Percentiles rank a stretch among this genome's conserved stretches.
These are phyloP conservation scores for Syzygium aromaticum DNA, from an alignment of 345 rosid genomes.

Conservation along the genomic window DNA sequence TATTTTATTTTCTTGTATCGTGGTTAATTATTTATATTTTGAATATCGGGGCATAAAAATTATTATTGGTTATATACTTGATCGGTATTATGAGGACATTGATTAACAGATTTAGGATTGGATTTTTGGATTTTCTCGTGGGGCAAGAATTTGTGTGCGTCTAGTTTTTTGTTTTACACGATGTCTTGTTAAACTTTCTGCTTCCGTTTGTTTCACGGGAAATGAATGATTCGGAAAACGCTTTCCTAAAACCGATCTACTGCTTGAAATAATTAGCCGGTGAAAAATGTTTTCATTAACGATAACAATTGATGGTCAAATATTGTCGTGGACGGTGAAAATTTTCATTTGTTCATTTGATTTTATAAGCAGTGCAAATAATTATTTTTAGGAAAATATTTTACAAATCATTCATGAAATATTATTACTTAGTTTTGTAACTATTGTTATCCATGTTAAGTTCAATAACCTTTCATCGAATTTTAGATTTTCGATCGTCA, in stretches of 20 bases:
- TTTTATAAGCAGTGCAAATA: no score
- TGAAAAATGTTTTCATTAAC: no score
- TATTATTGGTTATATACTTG: background rate
- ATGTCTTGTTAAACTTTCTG: background rate
- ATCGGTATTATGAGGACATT: background rate
- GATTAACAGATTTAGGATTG: background rate
- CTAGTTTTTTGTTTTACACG: no score
- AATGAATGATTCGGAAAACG: background rate
- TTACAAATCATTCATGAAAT: background rate
- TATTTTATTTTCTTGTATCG: background rate
- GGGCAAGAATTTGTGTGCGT: background rate
- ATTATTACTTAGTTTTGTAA: background rate
- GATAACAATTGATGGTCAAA: no score
- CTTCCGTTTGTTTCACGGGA: fast-evolving
- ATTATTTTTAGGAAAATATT: no score
- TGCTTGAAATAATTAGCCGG: no score
- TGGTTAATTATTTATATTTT: background rate
- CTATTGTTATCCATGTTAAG: background rate
- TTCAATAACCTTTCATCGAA: background rate
- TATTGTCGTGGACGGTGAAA: no score
- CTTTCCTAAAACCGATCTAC: no score
- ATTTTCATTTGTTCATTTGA: no score
- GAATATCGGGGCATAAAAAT: background rate
- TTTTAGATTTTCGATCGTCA: background rate
- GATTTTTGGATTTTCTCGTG: background rate